Base-by-base conservation (phyloP, 345 rosid genomes). In the Melaleuca quinquenervia region DNA sequence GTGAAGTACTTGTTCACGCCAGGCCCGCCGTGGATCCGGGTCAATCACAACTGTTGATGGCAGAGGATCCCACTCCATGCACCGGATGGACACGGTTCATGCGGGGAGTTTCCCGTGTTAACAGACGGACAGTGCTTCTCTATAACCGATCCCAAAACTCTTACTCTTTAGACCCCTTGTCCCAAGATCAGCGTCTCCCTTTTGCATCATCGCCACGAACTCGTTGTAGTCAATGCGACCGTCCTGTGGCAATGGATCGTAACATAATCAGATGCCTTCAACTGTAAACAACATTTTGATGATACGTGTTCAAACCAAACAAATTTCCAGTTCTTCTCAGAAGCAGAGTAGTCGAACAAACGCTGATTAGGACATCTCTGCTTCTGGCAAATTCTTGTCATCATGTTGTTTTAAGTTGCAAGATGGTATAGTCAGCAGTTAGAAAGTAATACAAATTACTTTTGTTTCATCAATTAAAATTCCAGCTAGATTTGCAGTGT, bases 191-290 rank as follows among this genome's bases (percentile, higher is more conserved):
- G 82, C 20, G 52, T 88, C 87, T 10, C 94, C 93, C 44, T 88
- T 91, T 52, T 89, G 92, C 96, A 94, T 94, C 96, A 94, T 94
- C 0, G 94, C 93, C 89, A 92, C 94, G 62, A 94, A 94, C 84
- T 94, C 96, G 53, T 87, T 91, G 91, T 91, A 94, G 87, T 94
- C 96, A 83, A 93, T 93, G 52, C 92, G 89, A 18, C 96, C 96
- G 22, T 94, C 96, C 96, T 94, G 94, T 45, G 85, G 60, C 29
- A 70, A 36, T 32, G 48, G 26, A 32, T 70, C 18, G 78, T 18
- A 36, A 70, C 22, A 36, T 70, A 24, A 70, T 32, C 78, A 70
- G 78, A 70, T 8, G 45, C 78, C 48, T 70, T 70, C 48, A 70
- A 70, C 48, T 70, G 78, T 70, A 4, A 70, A 18, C 78, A 70